phyloP scores from a whole-genome alignment of 2,329 filamentous ascomycete genomes.

The Byssoonygena ceratinophila region DNA sequence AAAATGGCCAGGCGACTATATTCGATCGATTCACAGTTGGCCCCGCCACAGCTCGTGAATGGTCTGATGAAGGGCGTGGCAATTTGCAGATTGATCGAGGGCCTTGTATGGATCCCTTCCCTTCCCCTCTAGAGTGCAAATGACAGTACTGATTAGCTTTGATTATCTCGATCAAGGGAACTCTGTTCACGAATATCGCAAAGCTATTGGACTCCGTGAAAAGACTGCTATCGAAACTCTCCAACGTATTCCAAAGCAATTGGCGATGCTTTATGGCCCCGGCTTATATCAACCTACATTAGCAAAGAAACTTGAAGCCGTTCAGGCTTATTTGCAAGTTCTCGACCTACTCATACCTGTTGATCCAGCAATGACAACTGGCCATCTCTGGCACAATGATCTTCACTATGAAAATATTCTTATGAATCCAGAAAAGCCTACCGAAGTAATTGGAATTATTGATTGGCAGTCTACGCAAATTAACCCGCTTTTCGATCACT shows the following conservation, averaged over 20 bases:
- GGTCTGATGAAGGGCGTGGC: conserved; percentile 18
- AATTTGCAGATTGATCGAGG: conserved; percentile 10
- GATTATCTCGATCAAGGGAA: conserved; percentile 20
- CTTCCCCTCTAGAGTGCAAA: neutral
- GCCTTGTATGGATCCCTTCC: conserved; percentile 11
- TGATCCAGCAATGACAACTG: conserved; percentile 14
- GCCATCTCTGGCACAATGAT: conserved; percentile 34
- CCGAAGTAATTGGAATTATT: conserved; percentile 19
- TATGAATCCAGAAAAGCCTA: conserved; percentile 19
- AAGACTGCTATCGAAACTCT: conserved; percentile 19
- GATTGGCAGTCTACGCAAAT: conserved; percentile 22
- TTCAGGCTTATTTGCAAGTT: conserved; percentile 8
- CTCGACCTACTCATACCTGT: conserved; percentile 6
- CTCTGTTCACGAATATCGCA: conserved; percentile 24
- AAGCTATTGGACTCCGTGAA: conserved; percentile 27
- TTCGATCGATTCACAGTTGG: conserved; percentile 22
- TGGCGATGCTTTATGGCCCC: conserved; percentile 26
- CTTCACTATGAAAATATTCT: conserved; percentile 35
- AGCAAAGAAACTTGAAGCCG: conserved; percentile 17
- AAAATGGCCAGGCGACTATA: neutral
- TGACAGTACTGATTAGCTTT: neutral
- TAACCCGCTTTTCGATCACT: conserved; percentile 19
- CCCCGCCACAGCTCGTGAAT: conserved; percentile 23
- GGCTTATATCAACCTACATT: conserved; percentile 27
- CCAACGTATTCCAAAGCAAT: conserved; percentile 22